Base-by-base conservation (phyloP, 257 asterid genomes). In the Craterostigma plantagineum region DNA sequence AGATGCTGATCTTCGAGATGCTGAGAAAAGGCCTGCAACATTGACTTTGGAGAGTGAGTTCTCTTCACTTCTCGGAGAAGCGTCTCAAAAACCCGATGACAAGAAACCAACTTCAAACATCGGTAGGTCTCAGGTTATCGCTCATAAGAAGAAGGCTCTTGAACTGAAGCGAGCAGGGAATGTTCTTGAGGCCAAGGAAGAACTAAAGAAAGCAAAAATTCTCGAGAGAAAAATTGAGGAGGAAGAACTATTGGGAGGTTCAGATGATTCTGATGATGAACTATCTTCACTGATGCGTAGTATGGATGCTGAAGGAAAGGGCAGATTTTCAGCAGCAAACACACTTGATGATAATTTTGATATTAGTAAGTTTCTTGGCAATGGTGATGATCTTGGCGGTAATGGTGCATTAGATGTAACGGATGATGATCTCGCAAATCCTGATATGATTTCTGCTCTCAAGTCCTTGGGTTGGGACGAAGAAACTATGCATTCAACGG, bases 141-240 rank as follows among this genome's bases (percentile, higher is more conserved):
- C 68, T 53, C 86, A 64, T 64, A 90, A 90, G 84, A 90, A 63
- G 65, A 79, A 54, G 68, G 95, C 99, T 48, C 91, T 90, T 16
- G 91, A 75, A 57, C 63, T 90, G 58, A 90, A 90, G 64, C 84
- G 91, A 38, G 81, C 73, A 14, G 99, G 95, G 46, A 77, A 79
- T 48, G 81, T 83, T 42, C 52, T 51, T 14, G 99, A 77, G 62
- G 99, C 99, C 45, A 90, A 83, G 63, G 95, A 79, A 64, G 94
- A 90, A 66, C 54, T 90, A 13, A 90, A 90, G 81, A 79, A 55
- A 60, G 99, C 94, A 6, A 90, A 90, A 68, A 44, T 79, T 70
- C 94, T 90, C 14, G 92, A 77, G 60, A 79, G 71, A 55, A 63
- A 79, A 75, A 90, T 90, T 30, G 94, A 90, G 70, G 95, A 90